Evolutionary conservation across 129 eudicot species (phyloP).

Genomic region (Erigeron canadensis): DNA sequence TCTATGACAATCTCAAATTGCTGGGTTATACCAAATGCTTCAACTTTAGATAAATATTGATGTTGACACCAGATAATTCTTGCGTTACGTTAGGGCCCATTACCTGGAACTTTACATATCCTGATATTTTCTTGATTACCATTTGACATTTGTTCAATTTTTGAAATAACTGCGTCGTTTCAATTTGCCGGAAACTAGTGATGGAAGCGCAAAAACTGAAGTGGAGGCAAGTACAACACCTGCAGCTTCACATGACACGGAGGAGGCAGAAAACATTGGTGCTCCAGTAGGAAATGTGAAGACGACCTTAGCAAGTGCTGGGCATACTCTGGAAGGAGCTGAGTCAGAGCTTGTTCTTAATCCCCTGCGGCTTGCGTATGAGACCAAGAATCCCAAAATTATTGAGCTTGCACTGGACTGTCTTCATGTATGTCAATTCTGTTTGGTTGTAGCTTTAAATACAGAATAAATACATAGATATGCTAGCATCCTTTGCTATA

Average conservation of each 20-base stretch:
- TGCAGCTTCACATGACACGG: constrained; percentile 36
- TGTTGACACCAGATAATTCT: not conserved
- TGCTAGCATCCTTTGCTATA: constrained; percentile 3
- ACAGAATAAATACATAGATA: constrained; percentile 11
- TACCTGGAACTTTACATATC: not conserved
- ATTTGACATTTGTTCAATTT: not conserved
- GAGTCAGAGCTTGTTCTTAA: constrained; percentile 86
- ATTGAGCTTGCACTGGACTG: constrained; percentile 95
- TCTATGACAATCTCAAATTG: not conserved
- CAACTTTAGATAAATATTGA: not conserved
- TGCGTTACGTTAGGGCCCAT: not conserved
- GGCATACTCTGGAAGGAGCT: constrained; percentile 76
- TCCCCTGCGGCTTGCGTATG: constrained; percentile 92
- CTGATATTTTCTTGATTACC: not conserved
- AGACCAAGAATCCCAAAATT: constrained; percentile 78
- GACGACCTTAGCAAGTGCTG: constrained; percentile 74
- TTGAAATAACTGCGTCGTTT: constrained; percentile 1
- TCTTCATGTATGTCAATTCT: constrained; percentile 79
- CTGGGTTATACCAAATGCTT: not conserved
- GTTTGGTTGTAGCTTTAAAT: constrained; percentile 17
- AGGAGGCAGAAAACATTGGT: constrained; percentile 43
- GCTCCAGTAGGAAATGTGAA: constrained; percentile 45
- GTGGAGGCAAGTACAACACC: constrained; percentile 42
- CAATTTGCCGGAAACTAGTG: constrained; percentile 54
- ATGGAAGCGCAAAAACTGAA: constrained; percentile 44